These are phyloP conservation scores for Xylaria bambusicola DNA, from an alignment of 495 filamentous ascomycete species.

Conservation along the genomic window DNA sequence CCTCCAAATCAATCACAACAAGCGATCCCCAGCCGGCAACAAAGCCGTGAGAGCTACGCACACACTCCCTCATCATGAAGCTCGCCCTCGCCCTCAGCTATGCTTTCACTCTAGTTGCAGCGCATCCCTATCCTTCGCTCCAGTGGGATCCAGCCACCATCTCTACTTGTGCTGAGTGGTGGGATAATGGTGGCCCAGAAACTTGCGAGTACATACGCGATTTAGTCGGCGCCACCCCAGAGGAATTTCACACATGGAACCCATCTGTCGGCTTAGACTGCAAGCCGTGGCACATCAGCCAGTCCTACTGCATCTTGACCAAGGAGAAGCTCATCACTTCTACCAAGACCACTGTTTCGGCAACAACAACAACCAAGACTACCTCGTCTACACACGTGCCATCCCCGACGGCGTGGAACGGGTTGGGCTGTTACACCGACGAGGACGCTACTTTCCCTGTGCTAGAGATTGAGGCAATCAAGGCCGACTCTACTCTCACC, in stretches of 20 bases:
- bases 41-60: too few species aligned
- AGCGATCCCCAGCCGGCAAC: too few species aligned
- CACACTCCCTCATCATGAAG: not conserved
- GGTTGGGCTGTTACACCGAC: conserved; percentile 23
- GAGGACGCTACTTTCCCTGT: conserved; percentile 13
- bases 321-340: conserved; percentile 1
- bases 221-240: conserved; percentile 18
- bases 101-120: not conserved
- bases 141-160: conserved; percentile 14
- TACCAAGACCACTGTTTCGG: conserved; percentile 8
- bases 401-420: conserved; percentile 23
- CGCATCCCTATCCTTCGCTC: not conserved
- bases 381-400: conserved; percentile 16
- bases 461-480: conserved; percentile 14
- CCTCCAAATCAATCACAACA: too few species aligned
- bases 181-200: conserved; percentile 15
- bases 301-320: conserved; percentile 25
- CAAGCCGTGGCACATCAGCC: conserved; percentile 15
- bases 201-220: conserved; percentile 20
- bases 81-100: not conserved
- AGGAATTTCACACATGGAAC: conserved; percentile 23
- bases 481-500: conserved; percentile 10
- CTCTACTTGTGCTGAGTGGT: conserved; percentile 23
- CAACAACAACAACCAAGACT: conserved; percentile 11
- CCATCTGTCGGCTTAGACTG: conserved; percentile 26